These are phyloP conservation scores for Tieghemostelium lacteum DNA, from an alignment of 78 protist genomes.

Conservation along the genomic window DNA sequence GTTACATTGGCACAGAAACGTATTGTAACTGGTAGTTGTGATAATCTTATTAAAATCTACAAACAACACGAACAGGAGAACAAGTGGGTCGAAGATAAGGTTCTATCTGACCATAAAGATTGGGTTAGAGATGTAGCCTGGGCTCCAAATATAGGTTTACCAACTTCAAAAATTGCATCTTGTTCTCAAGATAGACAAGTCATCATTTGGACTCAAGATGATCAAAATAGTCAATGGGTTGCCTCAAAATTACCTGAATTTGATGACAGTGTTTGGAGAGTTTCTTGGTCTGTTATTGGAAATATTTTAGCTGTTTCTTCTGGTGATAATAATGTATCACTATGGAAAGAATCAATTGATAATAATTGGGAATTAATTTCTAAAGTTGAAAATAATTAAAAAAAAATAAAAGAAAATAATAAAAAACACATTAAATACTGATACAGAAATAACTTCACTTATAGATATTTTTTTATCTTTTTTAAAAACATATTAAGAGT, in stretches of 20 bases:
- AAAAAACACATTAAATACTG: background rate
- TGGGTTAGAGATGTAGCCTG: conserved; percentile 99
- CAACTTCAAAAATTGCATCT: conserved; percentile 84
- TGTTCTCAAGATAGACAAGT: conserved; percentile 94
- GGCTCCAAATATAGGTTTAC: conserved; percentile 92
- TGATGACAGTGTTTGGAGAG: conserved; percentile 91
- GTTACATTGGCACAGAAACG: conserved; percentile 72
- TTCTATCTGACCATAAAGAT: conserved; percentile 89
- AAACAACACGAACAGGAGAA: conserved; percentile 25
- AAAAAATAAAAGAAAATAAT: background rate
- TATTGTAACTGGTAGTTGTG: conserved; percentile 96
- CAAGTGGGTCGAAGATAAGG: conserved; percentile 58
- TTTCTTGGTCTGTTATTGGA: conserved; percentile 92
- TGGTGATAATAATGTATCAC: conserved; percentile 85
- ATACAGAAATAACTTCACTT: background rate
- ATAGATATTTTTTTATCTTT: too few relatives aligned
- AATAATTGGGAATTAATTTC: conserved; percentile 72
- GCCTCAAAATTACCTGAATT: conserved; percentile 61
- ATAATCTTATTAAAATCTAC: conserved; percentile 93
- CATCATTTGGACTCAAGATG: conserved; percentile 87
- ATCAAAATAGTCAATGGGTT: conserved; percentile 48
- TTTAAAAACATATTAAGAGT: too few relatives aligned
- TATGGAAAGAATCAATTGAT: conserved; percentile 83
- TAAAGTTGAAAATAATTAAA: conserved; percentile 43
- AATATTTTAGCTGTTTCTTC: conserved; percentile 91